Base-by-base conservation (phyloP, 1,284 basidiomycete genomes). In the Heterobasidion irregulare region DNA sequence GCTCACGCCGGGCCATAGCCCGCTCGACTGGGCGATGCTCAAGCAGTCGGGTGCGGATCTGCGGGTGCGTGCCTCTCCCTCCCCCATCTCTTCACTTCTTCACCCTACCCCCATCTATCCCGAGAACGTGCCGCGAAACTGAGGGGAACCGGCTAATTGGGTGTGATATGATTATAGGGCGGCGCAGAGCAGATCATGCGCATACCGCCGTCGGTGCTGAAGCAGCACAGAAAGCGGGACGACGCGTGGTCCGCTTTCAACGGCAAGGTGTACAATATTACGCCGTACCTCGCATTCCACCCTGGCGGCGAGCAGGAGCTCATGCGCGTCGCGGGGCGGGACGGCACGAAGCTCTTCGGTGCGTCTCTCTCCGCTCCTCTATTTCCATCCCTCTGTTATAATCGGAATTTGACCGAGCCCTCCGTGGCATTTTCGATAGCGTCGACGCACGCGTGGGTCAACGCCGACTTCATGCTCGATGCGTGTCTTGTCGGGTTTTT, bases 251-350 rank as follows among this genome's bases (percentile, higher is more conserved):
- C 93, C 6, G 87, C 84, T 0, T 88, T 98, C 71, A 85, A 89
- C 61, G 94, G 94, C 50, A 95, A 92, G 67, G 94, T 99, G 19
- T 99, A 99, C 75, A 98, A 99, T 68, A 90, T 99, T 50, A 96
- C 94, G 1, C 83, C 90, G 0, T 99, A 98, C 69, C 70, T 98
- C 6, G 76, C 85, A 0, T 99, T 89, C 65, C 97, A 99, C 67
- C 96, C 96, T 0, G 96, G 96, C 10, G 97, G 96, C 7, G 92
- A 89, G 70, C 86, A 86, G 62, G 93, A 98, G 66, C 75, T 99
- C 45, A 91, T 99, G 92, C 82, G 96, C n/a, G 89, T 90, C 13
- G 96, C 96, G 6, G 96, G 97, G 1, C 76, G 94, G 56, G 97
- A 99, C 66, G 95, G 95, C 12, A 94, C 93, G 1, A 88, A 93